Evolutionary conservation across 768 basidiomycete species (phyloP), one percentile per base, ranked within the genome.

Genomic region (Gloeopeniophorella convolvens): DNA sequence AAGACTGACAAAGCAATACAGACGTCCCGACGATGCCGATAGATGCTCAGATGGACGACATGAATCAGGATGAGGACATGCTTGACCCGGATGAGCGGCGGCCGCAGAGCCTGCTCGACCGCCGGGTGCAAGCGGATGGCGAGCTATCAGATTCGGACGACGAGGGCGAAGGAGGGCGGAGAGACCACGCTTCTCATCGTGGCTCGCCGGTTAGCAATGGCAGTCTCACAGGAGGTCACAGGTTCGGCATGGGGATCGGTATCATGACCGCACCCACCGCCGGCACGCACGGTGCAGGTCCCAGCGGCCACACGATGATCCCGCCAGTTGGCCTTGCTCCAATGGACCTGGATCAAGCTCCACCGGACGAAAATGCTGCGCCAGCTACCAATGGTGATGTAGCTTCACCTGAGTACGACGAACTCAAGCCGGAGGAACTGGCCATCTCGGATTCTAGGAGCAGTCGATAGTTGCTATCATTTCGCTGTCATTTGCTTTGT

Each of bases 111-210:
- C 67, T 91, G 8, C 77, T 93, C 28, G 95, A 99, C 63, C 77
- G 82, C 20, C 75, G 83, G 20, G 75, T 86, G 54, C 92, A 93
- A 64, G 79, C 77, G 4, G 91, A 95, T 33, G 87, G 85, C 18
- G 90, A 94, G 61, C 75, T 96, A 11, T 96, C 92, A 6, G 96
- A 99, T 65, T 98, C 96, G 1, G 96, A 99, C 57, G 96, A 99
- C 63, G 96, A 99, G 68, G 94, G 91, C 15, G 86, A 87, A 59
- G 93, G 89, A 37, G 89, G 83, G 1, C 77, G 93, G 47, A 74
- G 83, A 50, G 76, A 92, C 59, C 82, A 83, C 50, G 69, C 76
- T 8, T 70, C 70, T 31, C 79, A 85, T 64, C 59, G 58, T 15
- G 59, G 36, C 40, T 58, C 57, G 11, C 47, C 49, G 28, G 70